These are phyloP conservation scores for Aspergillus avenaceus DNA, from an alignment of 495 filamentous ascomycete species.

Conservation along the genomic window DNA sequence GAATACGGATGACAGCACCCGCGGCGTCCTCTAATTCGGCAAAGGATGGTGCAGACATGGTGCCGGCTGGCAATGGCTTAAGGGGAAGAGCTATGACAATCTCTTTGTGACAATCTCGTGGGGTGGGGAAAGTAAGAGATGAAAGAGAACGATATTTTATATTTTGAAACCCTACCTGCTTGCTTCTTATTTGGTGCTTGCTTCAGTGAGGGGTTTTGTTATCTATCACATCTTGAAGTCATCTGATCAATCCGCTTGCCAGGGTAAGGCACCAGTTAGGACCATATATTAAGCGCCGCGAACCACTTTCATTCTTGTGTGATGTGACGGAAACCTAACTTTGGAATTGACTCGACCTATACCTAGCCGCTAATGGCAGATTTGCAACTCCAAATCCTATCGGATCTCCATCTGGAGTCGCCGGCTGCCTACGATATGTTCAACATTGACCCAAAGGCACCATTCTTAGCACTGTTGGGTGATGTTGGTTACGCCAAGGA, in stretches of 20 bases:
- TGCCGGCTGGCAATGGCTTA: background rate
- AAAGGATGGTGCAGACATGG: constrained; percentile 7
- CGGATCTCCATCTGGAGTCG: constrained; percentile 51
- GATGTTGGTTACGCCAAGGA: constrained; percentile 46
- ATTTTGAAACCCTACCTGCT: too few species aligned
- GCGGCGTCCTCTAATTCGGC: constrained; percentile 5
- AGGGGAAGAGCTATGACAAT: too few species aligned
- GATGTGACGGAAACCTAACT: too few species aligned
- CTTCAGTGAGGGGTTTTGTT: too few species aligned
- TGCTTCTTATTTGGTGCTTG: too few species aligned
- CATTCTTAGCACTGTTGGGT: constrained; percentile 48
- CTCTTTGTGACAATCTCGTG: background rate
- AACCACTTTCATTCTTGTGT: background rate
- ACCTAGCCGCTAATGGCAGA: constrained; percentile 9
- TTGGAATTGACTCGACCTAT: background rate
- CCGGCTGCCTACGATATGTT: constrained; percentile 41
- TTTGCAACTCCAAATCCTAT: constrained; percentile 48
- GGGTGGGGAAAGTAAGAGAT: background rate
- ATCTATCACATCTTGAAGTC: too few species aligned
- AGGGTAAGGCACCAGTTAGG: background rate
- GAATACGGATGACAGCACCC: background rate
- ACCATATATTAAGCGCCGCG: background rate
- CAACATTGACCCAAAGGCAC: constrained; percentile 34
- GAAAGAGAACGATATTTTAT: background rate
- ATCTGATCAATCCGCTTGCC: background rate